Evolutionary conservation across 495 filamentous ascomycete genomes (phyloP), one percentile per base, ranked within the genome.

Genomic region (Daldinia concentrica): DNA sequence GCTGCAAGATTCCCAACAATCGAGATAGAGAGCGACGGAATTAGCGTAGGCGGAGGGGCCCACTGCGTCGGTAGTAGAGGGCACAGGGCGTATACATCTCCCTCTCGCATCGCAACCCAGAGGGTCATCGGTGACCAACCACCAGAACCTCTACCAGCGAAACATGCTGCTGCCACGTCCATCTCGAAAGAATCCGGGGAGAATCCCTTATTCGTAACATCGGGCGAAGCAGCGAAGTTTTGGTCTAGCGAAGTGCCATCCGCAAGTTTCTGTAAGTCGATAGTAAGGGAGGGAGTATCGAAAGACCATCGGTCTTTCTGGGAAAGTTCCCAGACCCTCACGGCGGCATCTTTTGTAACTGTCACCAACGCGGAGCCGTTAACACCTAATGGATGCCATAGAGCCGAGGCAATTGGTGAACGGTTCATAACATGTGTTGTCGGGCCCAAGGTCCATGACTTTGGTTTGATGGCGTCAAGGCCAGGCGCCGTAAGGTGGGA

Each of bases 41-140:
- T 87, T 12, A 92, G 83, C 0, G 89, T 89, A 2, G 90, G 85
- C 15, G 91, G 88, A n/a, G 91, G 90, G 56, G 90, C 85, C 93
- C 93, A 97, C 72, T 88, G 93, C 14, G 86, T 86, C 4, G 94
- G 94, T 29, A 97, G 80, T 4, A 97, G 84, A 9, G 94, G 94
- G 77, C 94, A 97, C n/a, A 97, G 80, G 7, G 93, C 92, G 71
- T 97, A 97, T 7, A 97, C 86, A 72, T 96, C 93, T 4, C 94
- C 94, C 27, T 91, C 90, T 36, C 83, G 85, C 93, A 97, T 97
- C 15, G 92, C 93, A 50, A 97, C 81, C 93, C 93, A 97, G 17
- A 97, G 81, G 2, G 94, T 96, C 93, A 95, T 97, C 14, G 92
- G 85, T 6, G 92, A 90, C 94, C 94, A 97, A 30, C 90, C 90